Evolutionary conservation across 352 stramenopile genomes (phyloP).

Genomic region (Globisporangium solare): DNA sequence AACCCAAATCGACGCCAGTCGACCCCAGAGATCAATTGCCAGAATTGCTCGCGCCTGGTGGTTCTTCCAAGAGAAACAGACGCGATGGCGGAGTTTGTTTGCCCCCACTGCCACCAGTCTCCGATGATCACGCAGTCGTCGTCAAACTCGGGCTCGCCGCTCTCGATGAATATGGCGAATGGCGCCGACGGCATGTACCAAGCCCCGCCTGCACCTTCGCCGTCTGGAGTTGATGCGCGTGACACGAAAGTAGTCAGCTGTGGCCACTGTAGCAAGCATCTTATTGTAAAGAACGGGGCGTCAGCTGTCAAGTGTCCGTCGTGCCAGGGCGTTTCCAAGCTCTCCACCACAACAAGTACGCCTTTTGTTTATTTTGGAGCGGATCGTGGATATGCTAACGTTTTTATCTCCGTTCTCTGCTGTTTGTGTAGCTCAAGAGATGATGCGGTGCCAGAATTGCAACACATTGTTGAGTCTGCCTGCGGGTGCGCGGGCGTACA

Average conservation of each 20-base stretch:
- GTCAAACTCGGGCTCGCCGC: slow-evolving; percentile 20
- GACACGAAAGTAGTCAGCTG: slow-evolving; percentile 85
- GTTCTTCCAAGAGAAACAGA: slow-evolving; percentile 39
- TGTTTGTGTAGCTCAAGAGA: slow-evolving; percentile 61
- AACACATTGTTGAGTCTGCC: slow-evolving; percentile 81
- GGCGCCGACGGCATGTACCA: not conserved
- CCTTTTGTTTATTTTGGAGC: slow-evolving; percentile 9
- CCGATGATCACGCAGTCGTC: slow-evolving; percentile 40
- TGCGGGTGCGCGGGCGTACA: slow-evolving; percentile 78
- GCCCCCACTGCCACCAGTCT: slow-evolving; percentile 59
- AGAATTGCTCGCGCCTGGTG: slow-evolving; percentile 53
- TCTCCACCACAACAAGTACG: slow-evolving; percentile 81
- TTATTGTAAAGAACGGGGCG: slow-evolving; percentile 76
- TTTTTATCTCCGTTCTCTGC: slow-evolving; percentile 5
- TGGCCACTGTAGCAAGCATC: slow-evolving; percentile 77
- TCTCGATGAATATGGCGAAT: slow-evolving; percentile 11
- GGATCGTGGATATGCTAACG: slow-evolving; percentile 9
- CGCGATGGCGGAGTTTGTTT: slow-evolving; percentile 44
- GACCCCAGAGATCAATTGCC: slow-evolving; percentile 35
- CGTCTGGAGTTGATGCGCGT: slow-evolving; percentile 45
- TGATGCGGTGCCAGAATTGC: slow-evolving; percentile 86
- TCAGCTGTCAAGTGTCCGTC: slow-evolving; percentile 79
- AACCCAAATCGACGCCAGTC: not conserved
- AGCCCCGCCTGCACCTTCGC: not conserved
- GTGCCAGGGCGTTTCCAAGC: slow-evolving; percentile 76